A percentile compares a stretch with the other conserved stretches of the same genome.
Conservation (phyloP, 345 rosid genomes). For the Camelina sativa region DNA sequence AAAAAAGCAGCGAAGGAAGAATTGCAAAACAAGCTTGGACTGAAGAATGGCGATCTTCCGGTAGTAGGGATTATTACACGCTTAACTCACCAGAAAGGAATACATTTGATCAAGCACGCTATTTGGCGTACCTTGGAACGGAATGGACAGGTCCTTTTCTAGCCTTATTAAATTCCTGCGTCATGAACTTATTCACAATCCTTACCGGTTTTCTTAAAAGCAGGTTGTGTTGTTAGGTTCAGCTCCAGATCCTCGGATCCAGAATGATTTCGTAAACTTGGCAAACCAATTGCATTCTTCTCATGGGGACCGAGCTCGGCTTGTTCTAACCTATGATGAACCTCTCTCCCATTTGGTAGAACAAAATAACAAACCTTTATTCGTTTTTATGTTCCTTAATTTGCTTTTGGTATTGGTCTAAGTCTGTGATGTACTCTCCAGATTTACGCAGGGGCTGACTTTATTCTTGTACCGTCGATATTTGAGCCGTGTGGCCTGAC, state of each 20-base stretch:
- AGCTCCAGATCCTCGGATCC: constrained; percentile 96
- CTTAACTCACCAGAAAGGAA: constrained; percentile 96
- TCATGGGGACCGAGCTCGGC: constrained; percentile 73
- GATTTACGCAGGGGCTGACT: constrained; percentile 95
- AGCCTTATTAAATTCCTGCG: constrained; percentile 1
- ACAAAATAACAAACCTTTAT: neutral
- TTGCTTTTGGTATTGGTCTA: neutral
- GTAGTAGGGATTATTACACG: constrained; percentile 82
- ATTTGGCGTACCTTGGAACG: constrained; percentile 79
- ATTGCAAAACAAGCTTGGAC: constrained; percentile 74
- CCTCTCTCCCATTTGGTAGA: constrained; percentile 95
- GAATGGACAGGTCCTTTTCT: constrained; percentile 74
- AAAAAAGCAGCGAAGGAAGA: constrained; percentile 89
- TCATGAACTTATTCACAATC: constrained; percentile 19
- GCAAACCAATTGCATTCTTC: constrained; percentile 76
- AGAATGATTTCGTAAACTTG: constrained; percentile 83
- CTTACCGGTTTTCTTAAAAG: constrained; percentile 33
- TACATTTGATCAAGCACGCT: constrained; percentile 92
- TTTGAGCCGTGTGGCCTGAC: constrained; percentile 98
- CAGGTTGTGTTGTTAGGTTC: constrained; percentile 95
- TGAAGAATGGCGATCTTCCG: constrained; percentile 67
- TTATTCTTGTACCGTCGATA: constrained; percentile 89
- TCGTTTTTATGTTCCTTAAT: neutral
- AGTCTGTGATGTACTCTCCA: constrained; percentile 30
- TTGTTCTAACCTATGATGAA: constrained; percentile 86